phyloP scores from a whole-genome alignment of 345 rosid species.

The Passiflora organensis region DNA sequence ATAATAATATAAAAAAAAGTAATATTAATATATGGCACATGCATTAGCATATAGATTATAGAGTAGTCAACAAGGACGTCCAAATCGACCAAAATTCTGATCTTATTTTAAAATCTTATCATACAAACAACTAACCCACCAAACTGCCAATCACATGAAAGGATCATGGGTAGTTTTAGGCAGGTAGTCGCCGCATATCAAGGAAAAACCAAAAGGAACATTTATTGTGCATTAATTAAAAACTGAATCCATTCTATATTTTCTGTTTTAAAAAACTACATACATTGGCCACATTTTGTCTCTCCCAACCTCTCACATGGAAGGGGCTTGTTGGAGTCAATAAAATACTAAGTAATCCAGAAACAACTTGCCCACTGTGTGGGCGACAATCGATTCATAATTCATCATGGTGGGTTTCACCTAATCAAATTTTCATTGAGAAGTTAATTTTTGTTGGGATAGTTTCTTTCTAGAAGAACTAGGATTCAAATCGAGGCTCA shows the following conservation, averaged over 20 bases:
- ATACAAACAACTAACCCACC: background rate
- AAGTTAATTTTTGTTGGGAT: no score
- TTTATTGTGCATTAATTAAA: no score
- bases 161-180: slow-evolving; percentile 60
- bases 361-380: no score
- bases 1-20: slow-evolving; percentile 9
- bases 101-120: slow-evolving; percentile 1
- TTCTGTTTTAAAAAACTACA: background rate
- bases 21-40: slow-evolving; percentile 22
- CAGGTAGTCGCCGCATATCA: slow-evolving; percentile 51
- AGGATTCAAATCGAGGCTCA: no score
- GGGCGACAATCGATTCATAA: no score
- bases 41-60: no score
- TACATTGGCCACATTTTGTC: background rate
- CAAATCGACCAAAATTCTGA: slow-evolving; percentile 37
- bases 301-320: slow-evolving; percentile 20
- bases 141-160: slow-evolving; percentile 50
- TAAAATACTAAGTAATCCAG: background rate
- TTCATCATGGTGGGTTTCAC: no score
- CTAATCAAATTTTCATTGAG: no score
- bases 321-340: slow-evolving; percentile 1
- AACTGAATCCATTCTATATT: background rate
- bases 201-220: slow-evolving; percentile 26
- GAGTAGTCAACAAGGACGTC: slow-evolving; percentile 20
- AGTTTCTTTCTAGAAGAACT: no score